Evolutionary conservation across 257 asterid genomes (phyloP), one percentile per base, ranked within the genome.

Genomic region (Ligustrum vulgare): DNA sequence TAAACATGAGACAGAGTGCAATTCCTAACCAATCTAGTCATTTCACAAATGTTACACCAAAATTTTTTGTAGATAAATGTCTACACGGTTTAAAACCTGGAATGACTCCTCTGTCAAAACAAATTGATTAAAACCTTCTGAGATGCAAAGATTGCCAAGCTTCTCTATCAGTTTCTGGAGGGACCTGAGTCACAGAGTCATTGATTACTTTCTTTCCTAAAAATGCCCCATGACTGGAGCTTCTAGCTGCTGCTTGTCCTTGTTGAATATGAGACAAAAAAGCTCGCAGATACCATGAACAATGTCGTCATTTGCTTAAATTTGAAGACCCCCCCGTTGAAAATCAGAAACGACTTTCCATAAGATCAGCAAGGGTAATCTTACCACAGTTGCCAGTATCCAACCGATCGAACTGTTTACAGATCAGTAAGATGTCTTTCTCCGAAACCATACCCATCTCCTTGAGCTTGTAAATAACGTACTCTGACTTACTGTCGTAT

Each of bases 361-460:
- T 86, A 54, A 94, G 96, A 91, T 92, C 98, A 0, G 89, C 88
- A 35, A 94, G 95, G 28, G 95, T 88, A 74, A 94, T 94, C 84
- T 93, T 94, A 35, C 98, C 98, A 68, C 93, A 88, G 81, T 90
- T 89, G 37, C 96, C 98, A 8, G 86, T 41, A 80, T 94, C 98
- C 39, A 94, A 84, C 49, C 91, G 91, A 56, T 92, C 98, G 72
- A 94, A 94, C 83, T 94, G 94, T 56, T 82, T 80, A 70, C 98
- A 89, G 13, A 94, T 87, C 84, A 67, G 86, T 73, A 84, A 8
- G 56, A 94, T 87, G 81, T 94, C 98, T 74, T 87, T 88, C 66
- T 94, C 98, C 0, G 90, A 75, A 58, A 90, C 84, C 83, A 87
- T 92, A 7, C 92, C 92, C 97, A 94, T 90, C 77, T 91, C 93